Percentiles rank a stretch among this genome's conserved stretches.
Conservation (phyloP, 805 yeast species). For the Cyberlindnera lachancei region DNA sequence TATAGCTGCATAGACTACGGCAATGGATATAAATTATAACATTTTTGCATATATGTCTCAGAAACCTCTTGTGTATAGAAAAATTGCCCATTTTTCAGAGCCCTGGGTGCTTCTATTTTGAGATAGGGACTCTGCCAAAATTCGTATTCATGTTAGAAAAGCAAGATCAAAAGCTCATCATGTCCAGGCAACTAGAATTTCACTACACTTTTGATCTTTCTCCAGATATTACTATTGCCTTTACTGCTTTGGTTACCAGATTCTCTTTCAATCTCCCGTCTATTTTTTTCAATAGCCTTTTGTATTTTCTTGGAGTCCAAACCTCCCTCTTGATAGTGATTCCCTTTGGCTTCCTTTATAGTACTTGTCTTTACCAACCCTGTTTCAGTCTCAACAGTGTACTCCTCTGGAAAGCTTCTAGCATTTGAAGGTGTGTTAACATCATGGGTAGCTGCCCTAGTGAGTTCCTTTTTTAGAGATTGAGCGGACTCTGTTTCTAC, state of each 20-base stretch:
- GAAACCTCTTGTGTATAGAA: too few relatives aligned
- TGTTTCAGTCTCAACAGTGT: slow-evolving; percentile 55
- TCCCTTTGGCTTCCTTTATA: slow-evolving; percentile 2
- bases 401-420: slow-evolving; percentile 57
- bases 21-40: too few relatives aligned
- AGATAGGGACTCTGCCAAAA: too few relatives aligned
- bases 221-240: too few relatives aligned
- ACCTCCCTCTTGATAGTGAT: slow-evolving; percentile 6
- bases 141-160: too few relatives aligned
- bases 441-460: slow-evolving; percentile 5
- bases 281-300: slow-evolving; percentile 26
- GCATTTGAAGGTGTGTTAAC: slow-evolving; percentile 6
- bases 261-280: slow-evolving; percentile 21
- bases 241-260: too few relatives aligned
- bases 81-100: too few relatives aligned
- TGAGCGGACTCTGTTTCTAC: slow-evolving; percentile 5
- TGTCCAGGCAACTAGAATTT: too few relatives aligned
- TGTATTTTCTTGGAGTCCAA: slow-evolving; percentile 20
- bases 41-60: too few relatives aligned
- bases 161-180: too few relatives aligned
- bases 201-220: slow-evolving; percentile 21
- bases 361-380: slow-evolving; percentile 58
- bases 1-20: too few relatives aligned
- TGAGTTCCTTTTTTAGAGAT: slow-evolving; percentile 5
- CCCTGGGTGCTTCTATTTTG: too few relatives aligned